These are phyloP conservation scores for Aspergillus novofumigatus DNA, from an alignment of 2,329 filamentous ascomycete genomes.

Conservation along the genomic window DNA sequence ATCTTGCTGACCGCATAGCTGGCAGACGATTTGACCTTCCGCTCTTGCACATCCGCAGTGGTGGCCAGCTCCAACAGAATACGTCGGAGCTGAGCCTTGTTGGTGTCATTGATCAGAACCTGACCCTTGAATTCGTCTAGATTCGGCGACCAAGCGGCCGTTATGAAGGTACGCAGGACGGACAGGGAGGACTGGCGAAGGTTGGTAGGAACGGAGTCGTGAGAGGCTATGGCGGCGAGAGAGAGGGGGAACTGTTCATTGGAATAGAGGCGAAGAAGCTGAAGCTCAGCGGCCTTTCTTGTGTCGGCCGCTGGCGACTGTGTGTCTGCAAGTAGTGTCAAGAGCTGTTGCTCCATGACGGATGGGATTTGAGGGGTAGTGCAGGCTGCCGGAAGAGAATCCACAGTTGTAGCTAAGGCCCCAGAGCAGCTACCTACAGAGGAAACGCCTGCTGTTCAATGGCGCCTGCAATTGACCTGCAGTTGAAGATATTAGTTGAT, in stretches of 20 bases:
- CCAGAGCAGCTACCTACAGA: neutral
- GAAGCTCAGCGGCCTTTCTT: conserved; percentile 81
- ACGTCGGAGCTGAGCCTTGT: conserved; percentile 69
- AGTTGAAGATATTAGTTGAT: neutral
- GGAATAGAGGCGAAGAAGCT: conserved; percentile 67
- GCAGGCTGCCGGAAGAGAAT: neutral
- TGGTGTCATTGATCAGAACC: conserved; percentile 66
- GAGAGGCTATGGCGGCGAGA: conserved; percentile 74
- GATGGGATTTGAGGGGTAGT: conserved; percentile 5
- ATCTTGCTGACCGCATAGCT: conserved; percentile 92
- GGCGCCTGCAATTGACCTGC: neutral
- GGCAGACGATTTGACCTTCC: conserved; percentile 83
- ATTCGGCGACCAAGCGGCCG: conserved; percentile 75
- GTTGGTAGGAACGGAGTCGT: conserved; percentile 66
- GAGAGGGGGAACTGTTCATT: conserved; percentile 70
- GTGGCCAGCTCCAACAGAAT: conserved; percentile 74
- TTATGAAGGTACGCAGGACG: conserved; percentile 75
- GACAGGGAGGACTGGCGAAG: conserved; percentile 81
- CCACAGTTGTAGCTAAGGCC: neutral
- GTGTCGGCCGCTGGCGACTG: conserved; percentile 71
- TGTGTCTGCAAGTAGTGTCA: conserved; percentile 81
- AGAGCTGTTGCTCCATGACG: conserved; percentile 86
- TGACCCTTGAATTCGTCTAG: conserved; percentile 67
- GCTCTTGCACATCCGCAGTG: conserved; percentile 65
- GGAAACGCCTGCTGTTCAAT: neutral